phyloP scores from a whole-genome alignment of 176 grass and related monocot genomes.

The Avena atlantica region DNA sequence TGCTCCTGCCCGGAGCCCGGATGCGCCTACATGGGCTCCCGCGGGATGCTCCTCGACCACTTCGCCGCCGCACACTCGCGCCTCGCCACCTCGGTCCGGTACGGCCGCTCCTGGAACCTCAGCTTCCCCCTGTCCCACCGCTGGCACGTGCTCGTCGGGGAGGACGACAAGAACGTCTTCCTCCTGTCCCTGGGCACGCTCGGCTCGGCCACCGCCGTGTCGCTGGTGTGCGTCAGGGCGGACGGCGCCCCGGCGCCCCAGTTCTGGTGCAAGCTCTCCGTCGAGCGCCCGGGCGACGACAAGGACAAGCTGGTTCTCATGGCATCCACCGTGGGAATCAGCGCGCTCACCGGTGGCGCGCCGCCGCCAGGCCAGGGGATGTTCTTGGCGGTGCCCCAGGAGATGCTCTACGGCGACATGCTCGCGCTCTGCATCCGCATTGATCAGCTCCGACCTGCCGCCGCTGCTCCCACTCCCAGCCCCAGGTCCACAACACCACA shows the following conservation, averaged over 20 bases:
- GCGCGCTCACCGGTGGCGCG: not conserved
- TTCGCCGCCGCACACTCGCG: slow-evolving; percentile 11
- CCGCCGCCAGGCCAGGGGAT: not conserved
- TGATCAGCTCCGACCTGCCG: not conserved
- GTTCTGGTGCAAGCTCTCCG: slow-evolving; percentile 20
- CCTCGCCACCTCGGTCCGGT: not conserved
- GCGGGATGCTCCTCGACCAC: slow-evolving; percentile 28
- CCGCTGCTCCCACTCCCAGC: not conserved
- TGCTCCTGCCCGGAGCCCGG: slow-evolving; percentile 37
- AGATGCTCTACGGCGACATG: not conserved
- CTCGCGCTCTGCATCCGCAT: slow-evolving; percentile 15
- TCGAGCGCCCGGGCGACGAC: not conserved
- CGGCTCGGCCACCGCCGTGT: not conserved
- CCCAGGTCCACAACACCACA: slow-evolving; percentile 16
- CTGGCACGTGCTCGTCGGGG: slow-evolving; percentile 15
- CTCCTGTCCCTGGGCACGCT: not conserved
- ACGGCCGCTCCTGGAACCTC: not conserved
- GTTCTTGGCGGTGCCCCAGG: slow-evolving; percentile 12
- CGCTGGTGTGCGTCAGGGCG: slow-evolving; percentile 18
- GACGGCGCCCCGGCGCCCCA: not conserved
- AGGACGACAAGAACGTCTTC: slow-evolving; percentile 26
- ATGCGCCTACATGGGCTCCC: slow-evolving; percentile 10
- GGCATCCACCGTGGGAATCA: not conserved
- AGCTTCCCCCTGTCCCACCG: not conserved
- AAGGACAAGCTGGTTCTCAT: not conserved